phyloP scores from a whole-genome alignment of 352 stramenopile species.

The Globisporangium mamillatum region DNA sequence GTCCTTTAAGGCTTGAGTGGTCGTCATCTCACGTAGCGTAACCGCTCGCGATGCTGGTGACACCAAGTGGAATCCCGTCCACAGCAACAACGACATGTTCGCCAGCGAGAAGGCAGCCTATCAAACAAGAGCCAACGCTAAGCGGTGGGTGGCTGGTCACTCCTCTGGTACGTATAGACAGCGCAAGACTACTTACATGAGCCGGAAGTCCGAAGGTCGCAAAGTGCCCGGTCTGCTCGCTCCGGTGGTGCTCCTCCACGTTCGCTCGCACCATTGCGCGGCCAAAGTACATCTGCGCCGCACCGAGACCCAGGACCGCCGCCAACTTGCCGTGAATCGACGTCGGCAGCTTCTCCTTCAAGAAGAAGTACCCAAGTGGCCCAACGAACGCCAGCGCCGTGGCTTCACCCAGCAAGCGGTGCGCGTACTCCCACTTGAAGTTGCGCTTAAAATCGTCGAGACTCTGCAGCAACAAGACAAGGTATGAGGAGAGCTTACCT shows the following conservation, averaged over 20 bases:
- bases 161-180: too few relatives aligned
- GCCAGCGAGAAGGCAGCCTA: slow-evolving; percentile 59
- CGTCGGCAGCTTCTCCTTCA: slow-evolving; percentile 62
- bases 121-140: background rate
- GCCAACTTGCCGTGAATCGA: slow-evolving; percentile 44
- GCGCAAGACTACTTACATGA: slow-evolving; percentile 30
- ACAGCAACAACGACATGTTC: slow-evolving; percentile 61
- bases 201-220: slow-evolving; percentile 44
- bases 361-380: slow-evolving; percentile 90
- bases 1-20: slow-evolving; percentile 40
- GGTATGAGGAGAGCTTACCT: background rate
- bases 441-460: slow-evolving; percentile 97
- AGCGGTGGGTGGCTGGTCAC: too few relatives aligned
- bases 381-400: slow-evolving; percentile 90
- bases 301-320: slow-evolving; percentile 36
- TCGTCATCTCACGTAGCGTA: slow-evolving; percentile 53
- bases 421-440: slow-evolving; percentile 89
- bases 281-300: slow-evolving; percentile 50
- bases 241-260: slow-evolving; percentile 24
- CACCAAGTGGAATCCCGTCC: slow-evolving; percentile 56
- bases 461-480: slow-evolving; percentile 40
- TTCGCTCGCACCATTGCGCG: slow-evolving; percentile 47
- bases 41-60: slow-evolving; percentile 48
- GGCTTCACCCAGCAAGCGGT: slow-evolving; percentile 92
- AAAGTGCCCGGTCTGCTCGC: slow-evolving; percentile 7